Base-by-base conservation (phyloP, 257 asterid species). In the Knoxia roxburghii region DNA sequence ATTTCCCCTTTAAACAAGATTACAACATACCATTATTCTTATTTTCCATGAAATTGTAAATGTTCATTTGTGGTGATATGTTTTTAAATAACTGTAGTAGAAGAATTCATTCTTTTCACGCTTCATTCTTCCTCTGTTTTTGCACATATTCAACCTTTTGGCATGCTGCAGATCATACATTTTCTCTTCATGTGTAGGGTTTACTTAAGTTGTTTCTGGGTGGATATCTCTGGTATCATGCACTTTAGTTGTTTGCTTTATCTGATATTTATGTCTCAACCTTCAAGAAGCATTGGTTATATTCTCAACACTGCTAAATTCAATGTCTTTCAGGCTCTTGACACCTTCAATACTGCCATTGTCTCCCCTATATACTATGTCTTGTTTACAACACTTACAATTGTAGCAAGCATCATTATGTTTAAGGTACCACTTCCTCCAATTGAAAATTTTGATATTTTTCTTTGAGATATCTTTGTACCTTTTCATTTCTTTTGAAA, bases 291-390 rank as follows among this genome's bases (percentile, higher is more conserved):
- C 55, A 21, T 27, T 30, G 27, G 37, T 63, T 24, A 21, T 24
- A 50, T 50, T 49, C 7, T 23, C 33, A 15, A 15, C 62, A 51
- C 52, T 33, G 18, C 50, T 39, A 51, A 56, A 74, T 63, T 72
- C 61, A 70, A 74, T 14, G 33, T 75, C 63, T 66, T 81, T 60
- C 88, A 90, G 97, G 96, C 97, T 61, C 96, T 91, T 56, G 97
- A 88, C 79, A 91, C 96, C 53, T 91, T 91, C 95, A 91, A 91
- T 81, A 91, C 97, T 61, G 96, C 95, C 11, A 64, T 91, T 77
- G 97, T 91, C 71, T 91, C 97, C 57, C 96, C 97, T 18, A 86
- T 91, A 82, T 91, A 91, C 82, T 88, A 91, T 68, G 97, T 85
- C 77, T 71, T 88, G 86, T 91, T 91, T 76, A 91, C 93, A 26